Evolutionary conservation across 129 eudicot species (phyloP), one percentile per base, ranked within the genome.

Genomic region (Chrysanthemum makinoi): DNA sequence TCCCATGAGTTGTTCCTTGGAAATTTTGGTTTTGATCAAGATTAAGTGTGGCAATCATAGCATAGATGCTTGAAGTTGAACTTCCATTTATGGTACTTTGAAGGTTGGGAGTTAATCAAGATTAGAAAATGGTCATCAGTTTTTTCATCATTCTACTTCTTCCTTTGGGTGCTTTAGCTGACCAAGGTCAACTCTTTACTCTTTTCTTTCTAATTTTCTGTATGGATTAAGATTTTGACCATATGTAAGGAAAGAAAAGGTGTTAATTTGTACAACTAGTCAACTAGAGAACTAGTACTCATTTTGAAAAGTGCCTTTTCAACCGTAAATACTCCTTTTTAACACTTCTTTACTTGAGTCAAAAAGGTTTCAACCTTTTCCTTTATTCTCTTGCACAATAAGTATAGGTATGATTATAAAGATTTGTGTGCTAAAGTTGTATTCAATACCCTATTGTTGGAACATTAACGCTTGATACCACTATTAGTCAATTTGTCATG

Each of bases 121-220:
- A 46, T 67, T 56, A 68, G 15, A 33, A 26, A 54, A 74, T 77
- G 81, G 70, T 18, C 4, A 54, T 62, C 22, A 39, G 19, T 26
- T 51, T 69, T 70, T 69, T 77, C 65, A 62, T 68, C 59, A 12
- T 69, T 51, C 57, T 76, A 1, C 69, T 68, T 76, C 63, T 77
- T 69, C 71, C 69, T 62, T 77, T 77, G 71, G 74, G 46, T 61
- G 75, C 43, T 69, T 69, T 75, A 20, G 75, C 75, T 51, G 80
- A 77, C 76, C 80, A 69, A 77, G 81, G 81, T 77, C 65, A 77
- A 69, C 75, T 61, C 65, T 69, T 62, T 59, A 11, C 62, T 54
- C 54, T 30, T 53, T 65, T 26, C 17, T 10, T 22, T 3, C 57
- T 46, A 6, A 16, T 10, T 58, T 46, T 13, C n/a, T 50, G n/a